These are phyloP conservation scores for Mortierella claussenii DNA, from an alignment of 192 early-diverging fungal genomes.

Conservation along the genomic window DNA sequence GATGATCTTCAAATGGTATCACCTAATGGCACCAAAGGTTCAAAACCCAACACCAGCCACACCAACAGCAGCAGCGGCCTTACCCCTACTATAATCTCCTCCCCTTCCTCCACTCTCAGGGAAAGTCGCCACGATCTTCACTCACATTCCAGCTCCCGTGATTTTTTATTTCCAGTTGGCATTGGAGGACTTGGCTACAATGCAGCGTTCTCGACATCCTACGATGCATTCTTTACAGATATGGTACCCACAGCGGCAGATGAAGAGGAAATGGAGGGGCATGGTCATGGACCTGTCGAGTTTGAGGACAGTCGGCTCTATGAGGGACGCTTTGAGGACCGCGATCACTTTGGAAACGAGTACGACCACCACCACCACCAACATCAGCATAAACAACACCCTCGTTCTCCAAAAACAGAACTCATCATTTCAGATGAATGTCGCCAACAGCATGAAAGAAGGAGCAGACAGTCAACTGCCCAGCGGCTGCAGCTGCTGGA, in stretches of 20 bases:
- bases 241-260: neutral
- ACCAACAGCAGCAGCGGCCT: neutral
- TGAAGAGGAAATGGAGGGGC: too few relatives aligned
- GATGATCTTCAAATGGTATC: neutral
- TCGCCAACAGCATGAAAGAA: too few relatives aligned
- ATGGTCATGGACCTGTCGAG: constrained; percentile 11
- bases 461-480: too few relatives aligned
- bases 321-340: too few relatives aligned
- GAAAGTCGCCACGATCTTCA: neutral
- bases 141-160: constrained; percentile 11
- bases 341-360: too few relatives aligned
- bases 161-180: constrained; percentile 15
- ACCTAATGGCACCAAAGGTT: neutral
- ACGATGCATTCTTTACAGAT: constrained; percentile 38
- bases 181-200: neutral
- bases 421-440: neutral
- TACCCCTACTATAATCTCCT: too few relatives aligned
- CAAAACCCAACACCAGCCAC: neutral
- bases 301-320: constrained; percentile 31
- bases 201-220: constrained; percentile 18
- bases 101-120: neutral
- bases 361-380: neutral
- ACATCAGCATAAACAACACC: constrained; percentile 1
- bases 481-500: too few relatives aligned
- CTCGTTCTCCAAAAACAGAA: neutral